Base-by-base conservation (phyloP, 768 basidiomycete species). In the Candolleomyces eurysporus region DNA sequence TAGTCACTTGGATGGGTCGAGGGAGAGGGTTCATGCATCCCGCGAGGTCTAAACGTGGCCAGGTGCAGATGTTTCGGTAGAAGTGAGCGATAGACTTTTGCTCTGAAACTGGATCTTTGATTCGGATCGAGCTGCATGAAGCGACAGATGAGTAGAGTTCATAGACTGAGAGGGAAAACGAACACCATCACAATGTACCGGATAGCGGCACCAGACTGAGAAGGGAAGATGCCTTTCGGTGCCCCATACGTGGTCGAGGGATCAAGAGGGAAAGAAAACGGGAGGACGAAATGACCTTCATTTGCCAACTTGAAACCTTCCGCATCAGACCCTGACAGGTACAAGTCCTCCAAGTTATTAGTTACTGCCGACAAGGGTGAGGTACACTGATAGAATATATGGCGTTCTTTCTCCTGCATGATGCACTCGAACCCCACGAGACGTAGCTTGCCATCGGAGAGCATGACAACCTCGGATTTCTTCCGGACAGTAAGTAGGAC, bases 361-460 rank as follows among this genome's bases (percentile, higher is more conserved):
- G 78, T 79, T 39, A 84, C 77, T 19, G 76, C 73, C 5, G 84
- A 76, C 14, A 92, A 74, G 26, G 78, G 72, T 9, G 80, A 76
- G 7, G 88, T 85, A 69, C 83, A 84, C 66, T 94, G 92, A 70
- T 91, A 96, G 73, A 97, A 96, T 13, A 89, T 87, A 70, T 91
- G 86, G 16, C 88, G 79, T n/a, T 82, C 78, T 26, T 82, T 78
- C 58, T 82, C 77, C 50, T 36, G 53, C 31, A 82, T 76, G 48
- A 86, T 79, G 48, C 84, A 86, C 75, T 96, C 95, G 70, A 94
- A 94, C 4, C 95, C 94, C 57, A 96, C 81, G 21, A 95, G 79
- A 61, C 93, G 80, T 36, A 96, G 72, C 76, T 94, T 96, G 4
- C 87, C 91, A 42, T 81, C 86, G 43, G 86, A 86, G 14, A 96